phyloP scores from a whole-genome alignment of 1,284 basidiomycete genomes.

The Malassezia cuniculi region DNA sequence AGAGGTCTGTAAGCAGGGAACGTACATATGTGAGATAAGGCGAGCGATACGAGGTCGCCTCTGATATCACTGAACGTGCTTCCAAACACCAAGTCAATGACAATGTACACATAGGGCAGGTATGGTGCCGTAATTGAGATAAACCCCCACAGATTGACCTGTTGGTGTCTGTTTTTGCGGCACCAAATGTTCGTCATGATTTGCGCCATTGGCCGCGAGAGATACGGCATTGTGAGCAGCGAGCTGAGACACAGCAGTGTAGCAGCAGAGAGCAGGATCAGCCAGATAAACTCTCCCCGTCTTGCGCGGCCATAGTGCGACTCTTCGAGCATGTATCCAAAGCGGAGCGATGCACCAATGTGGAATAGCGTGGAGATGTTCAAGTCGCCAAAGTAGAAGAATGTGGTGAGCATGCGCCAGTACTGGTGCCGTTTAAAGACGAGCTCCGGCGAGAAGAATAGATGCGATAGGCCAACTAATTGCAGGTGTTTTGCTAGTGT shows the following conservation, averaged over 20 bases:
- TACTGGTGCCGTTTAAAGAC: constrained; percentile 50
- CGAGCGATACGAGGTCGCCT: constrained; percentile 54
- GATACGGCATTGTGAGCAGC: constrained; percentile 44
- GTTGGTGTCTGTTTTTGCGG: constrained; percentile 75
- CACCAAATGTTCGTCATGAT: constrained; percentile 96
- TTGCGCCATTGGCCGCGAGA: constrained; percentile 23
- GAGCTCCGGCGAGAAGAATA: constrained; percentile 34
- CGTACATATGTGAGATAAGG: constrained; percentile 39
- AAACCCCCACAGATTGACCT: constrained; percentile 87
- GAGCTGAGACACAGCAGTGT: constrained; percentile 47
- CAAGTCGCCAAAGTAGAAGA: constrained; percentile 88
- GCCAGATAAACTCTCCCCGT: constrained; percentile 78
- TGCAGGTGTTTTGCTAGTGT: constrained; percentile 31
- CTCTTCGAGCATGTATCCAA: constrained; percentile 87
- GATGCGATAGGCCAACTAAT: constrained; percentile 27
- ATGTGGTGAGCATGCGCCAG: constrained; percentile 79
- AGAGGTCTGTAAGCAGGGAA: constrained; percentile 52
- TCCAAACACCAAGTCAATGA: constrained; percentile 74
- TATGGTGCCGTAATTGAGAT: constrained; percentile 91
- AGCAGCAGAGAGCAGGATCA: constrained; percentile 65
- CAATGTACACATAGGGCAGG: constrained; percentile 76
- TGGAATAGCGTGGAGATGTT: constrained; percentile 63
- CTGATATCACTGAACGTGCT: constrained; percentile 73
- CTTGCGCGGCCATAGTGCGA: constrained; percentile 72
- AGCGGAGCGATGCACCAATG: constrained; percentile 96